These are phyloP conservation scores for Verbascum thapsus DNA, from an alignment of 257 asterid species.

Conservation along the genomic window DNA sequence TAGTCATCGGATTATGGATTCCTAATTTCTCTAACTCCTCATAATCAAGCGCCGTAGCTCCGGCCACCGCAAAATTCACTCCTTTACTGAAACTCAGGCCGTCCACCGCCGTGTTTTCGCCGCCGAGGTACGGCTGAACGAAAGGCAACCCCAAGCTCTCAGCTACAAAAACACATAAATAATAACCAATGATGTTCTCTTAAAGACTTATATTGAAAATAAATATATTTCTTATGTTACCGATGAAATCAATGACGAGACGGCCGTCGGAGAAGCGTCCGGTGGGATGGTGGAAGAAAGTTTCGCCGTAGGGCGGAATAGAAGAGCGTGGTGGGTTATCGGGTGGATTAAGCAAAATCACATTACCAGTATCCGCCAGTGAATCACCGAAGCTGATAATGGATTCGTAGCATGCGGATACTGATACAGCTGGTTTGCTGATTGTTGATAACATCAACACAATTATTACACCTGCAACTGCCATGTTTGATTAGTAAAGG, in stretches of 20 bases:
- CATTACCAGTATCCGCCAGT: conserved; percentile 58
- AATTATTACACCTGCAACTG: not conserved
- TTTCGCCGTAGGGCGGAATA: conserved; percentile 51
- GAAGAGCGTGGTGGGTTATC: conserved; percentile 13
- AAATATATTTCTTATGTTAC: too few relatives aligned
- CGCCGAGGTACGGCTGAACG: conserved; percentile 36
- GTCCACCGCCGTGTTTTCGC: conserved; percentile 11
- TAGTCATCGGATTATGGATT: conserved; percentile 28
- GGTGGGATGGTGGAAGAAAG: conserved; percentile 57
- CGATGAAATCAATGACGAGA: conserved; percentile 61
- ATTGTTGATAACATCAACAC: conserved; percentile 9
- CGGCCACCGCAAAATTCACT: conserved; percentile 59
- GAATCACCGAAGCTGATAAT: conserved; percentile 72
- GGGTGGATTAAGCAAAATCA: conserved; percentile 23
- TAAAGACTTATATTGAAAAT: too few relatives aligned
- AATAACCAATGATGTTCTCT: too few relatives aligned
- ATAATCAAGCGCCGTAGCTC: conserved; percentile 48
- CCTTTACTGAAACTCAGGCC: conserved; percentile 35
- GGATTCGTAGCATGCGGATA: conserved; percentile 39
- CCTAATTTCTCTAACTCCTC: conserved; percentile 38
- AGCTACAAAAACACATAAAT: conserved; percentile 30
- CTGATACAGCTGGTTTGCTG: conserved; percentile 10
- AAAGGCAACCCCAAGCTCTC: conserved; percentile 49
- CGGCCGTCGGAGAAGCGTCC: conserved; percentile 65
- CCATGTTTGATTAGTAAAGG: conserved; percentile 1